Conservation (phyloP, 345 rosid genomes). For the Eucalyptus sp. region DNA sequence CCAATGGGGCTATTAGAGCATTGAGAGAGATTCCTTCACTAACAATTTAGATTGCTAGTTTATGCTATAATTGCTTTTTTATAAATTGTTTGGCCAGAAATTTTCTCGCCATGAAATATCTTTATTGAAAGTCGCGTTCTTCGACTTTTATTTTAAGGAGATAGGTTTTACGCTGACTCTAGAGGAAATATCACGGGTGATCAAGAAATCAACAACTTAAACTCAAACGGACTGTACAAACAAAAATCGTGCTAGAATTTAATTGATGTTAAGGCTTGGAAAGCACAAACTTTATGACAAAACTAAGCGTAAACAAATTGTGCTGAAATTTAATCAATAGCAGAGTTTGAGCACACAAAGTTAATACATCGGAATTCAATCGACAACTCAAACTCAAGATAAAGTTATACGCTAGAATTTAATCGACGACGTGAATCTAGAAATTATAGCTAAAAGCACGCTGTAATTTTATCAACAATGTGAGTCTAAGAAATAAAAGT, state of each 20-base stretch:
- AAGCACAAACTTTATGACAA: too few species aligned
- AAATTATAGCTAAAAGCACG: too few species aligned
- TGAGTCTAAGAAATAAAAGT: too few species aligned
- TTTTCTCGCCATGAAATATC: fast-evolving
- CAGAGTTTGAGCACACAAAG: too few species aligned
- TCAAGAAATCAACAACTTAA: fast-evolving
- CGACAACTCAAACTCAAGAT: fast-evolving
- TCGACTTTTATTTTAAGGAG: too few species aligned
- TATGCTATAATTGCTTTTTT: background rate
- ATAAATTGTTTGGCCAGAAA: fast-evolving
- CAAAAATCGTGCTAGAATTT: fast-evolving
- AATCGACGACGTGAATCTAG: fast-evolving
- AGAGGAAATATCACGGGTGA: too few species aligned
- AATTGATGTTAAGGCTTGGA: too few species aligned
- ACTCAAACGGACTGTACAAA: fast-evolving
- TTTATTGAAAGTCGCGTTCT: fast-evolving
- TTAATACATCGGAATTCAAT: too few species aligned
- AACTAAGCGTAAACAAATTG: too few species aligned
- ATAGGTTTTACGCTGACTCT: fast-evolving
- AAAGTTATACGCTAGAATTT: fast-evolving
- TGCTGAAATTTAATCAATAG: fast-evolving
- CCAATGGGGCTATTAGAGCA: background rate
- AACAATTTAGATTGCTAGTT: background rate
- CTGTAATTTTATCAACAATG: too few species aligned
- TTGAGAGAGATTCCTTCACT: background rate